phyloP scores from a whole-genome alignment of 208 protist genomes.

The Leishmania aethiopica region DNA sequence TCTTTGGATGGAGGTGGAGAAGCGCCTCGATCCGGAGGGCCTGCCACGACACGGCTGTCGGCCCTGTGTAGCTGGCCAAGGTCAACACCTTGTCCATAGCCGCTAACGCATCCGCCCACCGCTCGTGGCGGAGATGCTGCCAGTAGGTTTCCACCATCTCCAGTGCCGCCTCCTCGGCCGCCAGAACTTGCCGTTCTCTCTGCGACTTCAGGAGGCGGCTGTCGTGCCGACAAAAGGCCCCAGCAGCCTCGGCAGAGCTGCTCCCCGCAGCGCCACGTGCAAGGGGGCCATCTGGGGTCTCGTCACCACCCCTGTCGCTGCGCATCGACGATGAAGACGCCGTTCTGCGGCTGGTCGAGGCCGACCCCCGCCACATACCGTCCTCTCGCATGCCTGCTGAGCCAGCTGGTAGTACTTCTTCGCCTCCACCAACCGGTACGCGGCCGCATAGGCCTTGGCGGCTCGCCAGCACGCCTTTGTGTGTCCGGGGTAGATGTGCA shows the following conservation, averaged over 20 bases:
- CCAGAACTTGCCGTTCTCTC: constrained; percentile 38
- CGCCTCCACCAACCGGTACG: constrained; percentile 33
- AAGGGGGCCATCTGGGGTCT: not conserved
- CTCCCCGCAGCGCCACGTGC: not conserved
- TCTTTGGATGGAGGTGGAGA: constrained; percentile 48
- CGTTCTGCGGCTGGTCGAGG: not conserved
- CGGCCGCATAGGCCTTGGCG: constrained; percentile 56
- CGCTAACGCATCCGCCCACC: constrained; percentile 44
- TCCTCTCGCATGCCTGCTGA: constrained; percentile 34
- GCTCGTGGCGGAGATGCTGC: constrained; percentile 37
- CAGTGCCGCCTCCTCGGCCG: constrained; percentile 44
- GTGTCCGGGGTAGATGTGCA: constrained; percentile 48
- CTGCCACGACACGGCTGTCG: constrained; percentile 51
- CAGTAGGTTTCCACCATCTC: constrained; percentile 54
- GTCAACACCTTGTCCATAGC: constrained; percentile 41
- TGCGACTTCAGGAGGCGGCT: constrained; percentile 20
- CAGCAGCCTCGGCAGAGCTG: not conserved
- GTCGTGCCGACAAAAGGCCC: not conserved
- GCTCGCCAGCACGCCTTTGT: constrained; percentile 75
- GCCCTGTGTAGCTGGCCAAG: constrained; percentile 29
- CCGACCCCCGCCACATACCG: no score
- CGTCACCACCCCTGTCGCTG: not conserved
- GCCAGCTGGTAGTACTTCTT: constrained; percentile 58
- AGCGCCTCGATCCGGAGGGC: constrained; percentile 56
- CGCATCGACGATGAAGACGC: not conserved